Base-by-base conservation (phyloP, 2,329 filamentous ascomycete species). In the Hypoxylon sp. region DNA sequence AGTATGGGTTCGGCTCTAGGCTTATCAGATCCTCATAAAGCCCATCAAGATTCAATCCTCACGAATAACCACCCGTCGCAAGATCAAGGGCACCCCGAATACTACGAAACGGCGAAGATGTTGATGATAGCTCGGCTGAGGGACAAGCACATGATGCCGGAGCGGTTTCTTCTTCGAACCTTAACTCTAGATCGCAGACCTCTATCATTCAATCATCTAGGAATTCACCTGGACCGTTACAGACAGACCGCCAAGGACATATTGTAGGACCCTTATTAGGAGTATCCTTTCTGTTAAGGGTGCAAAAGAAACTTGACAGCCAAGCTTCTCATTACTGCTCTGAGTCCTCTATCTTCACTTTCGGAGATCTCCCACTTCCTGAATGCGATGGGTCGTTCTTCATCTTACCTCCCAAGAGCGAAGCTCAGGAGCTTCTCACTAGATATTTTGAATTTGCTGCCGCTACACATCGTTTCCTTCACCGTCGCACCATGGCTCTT, bases 201-300 rank as follows among this genome's bases (percentile, higher is more conserved):
- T 57, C 53, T 14, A 25, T 48, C 10, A 19, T 48, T 14, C 53
- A 57, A 34, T 77, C 77, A 10, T 80, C 80, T 3, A 76, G 79
- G 38, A 79, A 77, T 11, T 84, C 82, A 2, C 82, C 82, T n/a
- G 82, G 84, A 63, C 82, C 82, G 2, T 73, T 79, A 5, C 79
- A 83, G 65, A 82, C 79, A 19, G 83, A 84, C 60, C 77, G 77
- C 17, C 81, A 85, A 75, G 83, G 81, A 3, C 71, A 85, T 64
- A 84, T 83, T 66, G 80, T 85, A 25, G 83, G 83, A 0, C 81
- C 83, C 3, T 79, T 83, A 0, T 84, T 82, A 0, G 83, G 82
- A 0, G 82, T 82, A 0, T 83, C 82, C 0, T 86, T 87, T 60
- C 75, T 87, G 10, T 79, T 84, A 0, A 78, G 85, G 7, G 82